Evolutionary conservation across 805 yeast species (phyloP).

Genomic region (Metschnikowia continentalis): DNA sequence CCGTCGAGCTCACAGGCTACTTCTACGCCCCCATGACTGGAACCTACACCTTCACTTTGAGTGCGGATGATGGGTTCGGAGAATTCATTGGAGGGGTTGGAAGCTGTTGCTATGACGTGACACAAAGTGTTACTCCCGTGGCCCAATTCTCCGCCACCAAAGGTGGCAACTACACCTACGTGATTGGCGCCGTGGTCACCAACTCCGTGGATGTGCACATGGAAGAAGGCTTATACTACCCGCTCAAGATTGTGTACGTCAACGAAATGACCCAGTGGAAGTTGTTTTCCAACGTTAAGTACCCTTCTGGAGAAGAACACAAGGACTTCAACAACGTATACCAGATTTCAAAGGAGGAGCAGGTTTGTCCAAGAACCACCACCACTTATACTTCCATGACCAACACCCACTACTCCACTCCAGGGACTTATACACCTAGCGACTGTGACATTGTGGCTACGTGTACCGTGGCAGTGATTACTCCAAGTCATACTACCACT

Average conservation of each 20-base stretch:
- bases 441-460: background rate
- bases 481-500: background rate
- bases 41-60: slow-evolving; percentile 6
- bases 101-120: slow-evolving; percentile 11
- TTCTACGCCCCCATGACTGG: slow-evolving; percentile 9
- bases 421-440: slow-evolving; percentile 10
- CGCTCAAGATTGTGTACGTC: slow-evolving; percentile 9
- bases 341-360: slow-evolving; percentile 3
- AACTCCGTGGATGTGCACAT: slow-evolving; percentile 4
- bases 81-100: slow-evolving; percentile 7
- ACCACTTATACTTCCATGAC: slow-evolving; percentile 3
- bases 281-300: slow-evolving; percentile 1
- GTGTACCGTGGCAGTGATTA: slow-evolving; percentile 1
- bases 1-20: slow-evolving; percentile 10
- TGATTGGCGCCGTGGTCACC: background rate
- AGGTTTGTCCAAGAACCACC: slow-evolving; percentile 4
- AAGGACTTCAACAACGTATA: background rate
- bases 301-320: slow-evolving; percentile 2
- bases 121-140: slow-evolving; percentile 2
- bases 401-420: slow-evolving; percentile 7
- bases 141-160: background rate
- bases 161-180: slow-evolving; percentile 1
- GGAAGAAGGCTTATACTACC: slow-evolving; percentile 7
- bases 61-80: slow-evolving; percentile 12
- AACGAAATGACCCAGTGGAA: slow-evolving; percentile 7